Conservation (phyloP, 1,284 basidiomycete genomes). For the Porogramme epimiltina region DNA sequence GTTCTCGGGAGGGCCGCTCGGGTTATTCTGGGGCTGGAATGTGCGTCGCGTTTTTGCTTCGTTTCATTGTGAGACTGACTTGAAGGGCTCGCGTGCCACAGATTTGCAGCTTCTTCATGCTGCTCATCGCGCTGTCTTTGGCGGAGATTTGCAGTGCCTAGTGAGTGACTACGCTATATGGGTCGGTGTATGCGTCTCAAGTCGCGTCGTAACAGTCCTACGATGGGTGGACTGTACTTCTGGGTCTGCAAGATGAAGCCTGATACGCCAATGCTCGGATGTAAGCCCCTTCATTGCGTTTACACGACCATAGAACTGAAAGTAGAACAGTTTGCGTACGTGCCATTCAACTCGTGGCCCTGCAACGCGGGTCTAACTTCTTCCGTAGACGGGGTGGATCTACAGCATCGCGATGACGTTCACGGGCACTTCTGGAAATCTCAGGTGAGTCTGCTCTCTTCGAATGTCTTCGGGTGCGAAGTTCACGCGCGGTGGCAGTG, state of each 20-base stretch:
- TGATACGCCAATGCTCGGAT: conserved; percentile 53
- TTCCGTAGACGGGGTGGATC: conserved; percentile 56
- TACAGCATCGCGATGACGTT: conserved; percentile 64
- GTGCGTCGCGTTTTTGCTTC: conserved; percentile 34
- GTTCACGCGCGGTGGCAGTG: conserved; percentile 26
- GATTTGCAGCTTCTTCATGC: conserved; percentile 64
- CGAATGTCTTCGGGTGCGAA: neutral
- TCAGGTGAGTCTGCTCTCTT: conserved; percentile 36
- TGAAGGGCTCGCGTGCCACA: conserved; percentile 19
- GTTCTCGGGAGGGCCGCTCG: conserved; percentile 60
- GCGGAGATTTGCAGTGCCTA: conserved; percentile 65
- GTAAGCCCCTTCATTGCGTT: conserved; percentile 34
- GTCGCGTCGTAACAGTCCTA: conserved; percentile 38
- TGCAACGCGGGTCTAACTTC: neutral
- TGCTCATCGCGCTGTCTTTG: conserved; percentile 56
- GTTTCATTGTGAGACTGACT: neutral
- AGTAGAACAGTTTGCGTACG: conserved; percentile 27
- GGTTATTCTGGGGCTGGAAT: conserved; percentile 69
- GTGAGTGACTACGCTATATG: conserved; percentile 35
- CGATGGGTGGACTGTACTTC: conserved; percentile 62
- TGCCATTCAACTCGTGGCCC: neutral
- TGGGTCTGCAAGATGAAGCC: conserved; percentile 70
- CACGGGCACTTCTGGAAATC: conserved; percentile 61
- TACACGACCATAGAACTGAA: neutral
- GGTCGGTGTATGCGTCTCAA: neutral